Conservation (phyloP, 352 stramenopile genomes). For the Globisporangium perplexum region DNA sequence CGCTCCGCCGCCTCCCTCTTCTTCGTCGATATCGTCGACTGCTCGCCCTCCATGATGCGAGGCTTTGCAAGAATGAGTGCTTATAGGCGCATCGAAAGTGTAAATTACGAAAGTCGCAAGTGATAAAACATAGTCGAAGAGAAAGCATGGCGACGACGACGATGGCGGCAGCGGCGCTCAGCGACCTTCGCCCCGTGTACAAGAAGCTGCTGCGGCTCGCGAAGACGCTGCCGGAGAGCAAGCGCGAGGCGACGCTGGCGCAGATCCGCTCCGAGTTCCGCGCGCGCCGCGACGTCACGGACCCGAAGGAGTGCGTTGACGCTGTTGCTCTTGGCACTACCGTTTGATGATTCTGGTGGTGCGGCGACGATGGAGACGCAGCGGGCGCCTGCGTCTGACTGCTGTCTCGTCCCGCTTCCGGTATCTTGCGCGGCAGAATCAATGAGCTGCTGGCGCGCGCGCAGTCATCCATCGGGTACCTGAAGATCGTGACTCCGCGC, state of each 20-base stretch:
- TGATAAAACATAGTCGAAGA: no score
- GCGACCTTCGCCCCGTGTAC: slow-evolving; percentile 69
- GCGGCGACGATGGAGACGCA: no score
- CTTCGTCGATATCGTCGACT: slow-evolving; percentile 14
- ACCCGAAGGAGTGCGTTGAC: slow-evolving; percentile 64
- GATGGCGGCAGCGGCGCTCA: slow-evolving; percentile 6
- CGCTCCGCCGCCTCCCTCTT: slow-evolving; percentile 17
- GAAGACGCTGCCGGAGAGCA: slow-evolving; percentile 62
- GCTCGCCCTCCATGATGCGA: neutral
- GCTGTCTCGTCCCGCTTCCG: no score
- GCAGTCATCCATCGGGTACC: slow-evolving; percentile 75
- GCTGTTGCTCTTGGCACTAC: no score
- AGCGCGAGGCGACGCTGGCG: slow-evolving; percentile 54
- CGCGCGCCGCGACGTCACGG: slow-evolving; percentile 40
- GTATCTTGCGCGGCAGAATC: slow-evolving; percentile 18
- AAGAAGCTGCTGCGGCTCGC: slow-evolving; percentile 81
- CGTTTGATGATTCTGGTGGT: neutral
- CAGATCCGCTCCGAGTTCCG: slow-evolving; percentile 81
- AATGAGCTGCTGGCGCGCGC: slow-evolving; percentile 64
- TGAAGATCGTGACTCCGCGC: slow-evolving; percentile 85
- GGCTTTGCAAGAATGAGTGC: neutral
- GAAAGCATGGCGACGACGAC: no score
- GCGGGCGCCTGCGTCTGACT: no score
- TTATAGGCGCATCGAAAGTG: neutral
- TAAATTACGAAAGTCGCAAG: no score